Evolutionary conservation across 2,329 filamentous ascomycete species (phyloP), one percentile per base, ranked within the genome.

Genomic region (Lachnum nothofagi): DNA sequence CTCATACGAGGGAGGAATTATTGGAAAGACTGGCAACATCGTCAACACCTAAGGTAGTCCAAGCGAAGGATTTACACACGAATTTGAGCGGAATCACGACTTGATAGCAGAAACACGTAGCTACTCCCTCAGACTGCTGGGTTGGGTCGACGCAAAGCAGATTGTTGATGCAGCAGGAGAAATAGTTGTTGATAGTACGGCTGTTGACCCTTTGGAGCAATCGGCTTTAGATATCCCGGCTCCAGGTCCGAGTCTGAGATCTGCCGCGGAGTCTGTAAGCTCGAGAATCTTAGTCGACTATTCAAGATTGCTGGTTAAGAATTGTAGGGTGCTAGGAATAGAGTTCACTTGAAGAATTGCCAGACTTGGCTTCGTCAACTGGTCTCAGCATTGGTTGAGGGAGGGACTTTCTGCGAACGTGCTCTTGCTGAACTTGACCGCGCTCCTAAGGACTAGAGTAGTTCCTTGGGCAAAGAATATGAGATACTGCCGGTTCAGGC

Each of bases 21-120:
- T 12, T n/a, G 31, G 38, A 19, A 42, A 25, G 5, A 40, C 51
- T 22, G 62, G 61, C 14, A 63, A 60, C 31, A 48, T 49, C 24
- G 55, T 63, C 25, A 52, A 62, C 23, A 59, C 57, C 16, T 37
- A 41, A 4, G 62, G 61, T 24, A 56, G 55, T 17, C 55, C 59
- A 16, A 41, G 44, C 9, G 48, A 34, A 16, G 60, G 59, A 1
- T 63, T 63, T 14, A 14, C 38, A 0, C 48, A 58, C 19, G 41
- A 45, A 7, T 59, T 63, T 22, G 46, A 53, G 27, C 53, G 60
- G 10, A 60, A 58, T 23, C 57, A 61, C 33, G 38, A 60, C 19
- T n/a, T 57, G 9, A 22, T 38, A 17, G 23, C 34, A 12, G 41
- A 38, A 9, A 44, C 46, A 4, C 40, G 46, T 12, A 25, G 34